phyloP scores from a whole-genome alignment of 2,329 filamentous ascomycete species.

The Epichloe bromicola region DNA sequence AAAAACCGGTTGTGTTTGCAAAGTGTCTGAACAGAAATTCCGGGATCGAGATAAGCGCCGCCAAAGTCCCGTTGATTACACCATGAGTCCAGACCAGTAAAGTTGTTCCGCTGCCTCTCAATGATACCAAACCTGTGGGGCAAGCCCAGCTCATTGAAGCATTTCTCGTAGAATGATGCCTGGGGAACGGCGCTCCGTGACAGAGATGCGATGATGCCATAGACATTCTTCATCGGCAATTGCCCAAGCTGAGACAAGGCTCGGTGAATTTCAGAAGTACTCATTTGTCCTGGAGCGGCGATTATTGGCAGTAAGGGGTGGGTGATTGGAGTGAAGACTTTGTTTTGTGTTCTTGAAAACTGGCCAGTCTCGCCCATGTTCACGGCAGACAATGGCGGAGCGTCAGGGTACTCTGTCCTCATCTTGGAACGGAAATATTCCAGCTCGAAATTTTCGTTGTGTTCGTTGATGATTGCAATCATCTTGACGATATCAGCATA shows the following conservation, averaged over 20 bases:
- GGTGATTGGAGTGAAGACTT: slow-evolving; percentile 77
- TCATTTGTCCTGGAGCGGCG: slow-evolving; percentile 74
- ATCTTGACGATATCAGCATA: slow-evolving; percentile 85
- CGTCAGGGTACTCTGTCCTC: slow-evolving; percentile 51
- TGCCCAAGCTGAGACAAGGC: slow-evolving; percentile 69
- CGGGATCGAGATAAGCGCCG: slow-evolving; percentile 68
- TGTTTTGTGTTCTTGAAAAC: slow-evolving; percentile 71
- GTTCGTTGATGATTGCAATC: slow-evolving; percentile 70
- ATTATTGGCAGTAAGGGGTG: slow-evolving; percentile 75
- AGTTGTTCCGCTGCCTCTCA: slow-evolving; percentile 53
- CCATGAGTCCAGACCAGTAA: slow-evolving; percentile 55
- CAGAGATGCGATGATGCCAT: slow-evolving; percentile 61
- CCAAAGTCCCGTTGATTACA: slow-evolving; percentile 66
- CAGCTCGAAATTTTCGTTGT: slow-evolving; percentile 80
- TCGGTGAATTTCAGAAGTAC: slow-evolving; percentile 72
- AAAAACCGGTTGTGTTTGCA: slow-evolving; percentile 43
- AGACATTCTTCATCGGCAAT: slow-evolving; percentile 66
- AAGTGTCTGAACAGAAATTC: slow-evolving; percentile 47
- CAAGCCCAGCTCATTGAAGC: slow-evolving; percentile 71
- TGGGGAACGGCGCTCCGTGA: slow-evolving; percentile 53
- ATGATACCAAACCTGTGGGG: slow-evolving; percentile 68
- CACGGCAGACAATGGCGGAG: slow-evolving; percentile 65
- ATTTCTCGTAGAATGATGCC: slow-evolving; percentile 77
- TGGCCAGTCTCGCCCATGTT: slow-evolving; percentile 85
- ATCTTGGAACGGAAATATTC: slow-evolving; percentile 78